phyloP scores from a whole-genome alignment of 2,329 filamentous ascomycete genomes.

The Gnomoniopsis smithogilvyi region DNA sequence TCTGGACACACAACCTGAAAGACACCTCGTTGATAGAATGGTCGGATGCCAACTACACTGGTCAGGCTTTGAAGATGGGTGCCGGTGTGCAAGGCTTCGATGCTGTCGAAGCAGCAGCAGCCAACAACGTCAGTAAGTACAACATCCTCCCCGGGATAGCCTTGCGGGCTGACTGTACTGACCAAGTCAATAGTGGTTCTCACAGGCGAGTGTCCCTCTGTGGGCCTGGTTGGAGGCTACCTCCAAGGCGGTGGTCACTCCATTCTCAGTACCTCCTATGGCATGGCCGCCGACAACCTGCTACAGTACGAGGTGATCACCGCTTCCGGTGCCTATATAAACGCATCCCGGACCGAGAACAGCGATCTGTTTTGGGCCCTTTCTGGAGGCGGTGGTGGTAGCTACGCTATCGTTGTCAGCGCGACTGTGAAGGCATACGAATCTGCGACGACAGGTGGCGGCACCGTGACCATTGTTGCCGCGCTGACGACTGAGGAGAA shows the following conservation, averaged over 20 bases:
- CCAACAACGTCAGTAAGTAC: slow-evolving; percentile 32
- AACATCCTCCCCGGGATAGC: not conserved
- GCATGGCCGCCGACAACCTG: slow-evolving; percentile 47
- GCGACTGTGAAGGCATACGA: slow-evolving; percentile 24
- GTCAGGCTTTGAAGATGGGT: slow-evolving; percentile 51
- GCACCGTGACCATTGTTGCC: slow-evolving; percentile 19
- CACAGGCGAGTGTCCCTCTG: slow-evolving; percentile 30
- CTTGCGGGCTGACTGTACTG: not conserved
- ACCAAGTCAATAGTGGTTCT: slow-evolving; percentile 20
- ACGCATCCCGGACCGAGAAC: slow-evolving; percentile 37
- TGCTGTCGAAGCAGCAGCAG: slow-evolving; percentile 44
- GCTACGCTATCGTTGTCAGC: slow-evolving; percentile 31
- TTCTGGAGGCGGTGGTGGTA: slow-evolving; percentile 38
- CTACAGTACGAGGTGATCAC: slow-evolving; percentile 46
- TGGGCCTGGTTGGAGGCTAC: slow-evolving; percentile 47
- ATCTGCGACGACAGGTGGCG: slow-evolving; percentile 19
- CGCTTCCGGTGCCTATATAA: slow-evolving; percentile 38
- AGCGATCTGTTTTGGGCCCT: slow-evolving; percentile 49
- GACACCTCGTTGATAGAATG: slow-evolving; percentile 22
- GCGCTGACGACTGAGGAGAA: slow-evolving; percentile 21
- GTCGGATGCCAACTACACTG: slow-evolving; percentile 31
- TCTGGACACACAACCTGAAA: slow-evolving; percentile 45
- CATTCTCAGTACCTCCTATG: slow-evolving; percentile 45
- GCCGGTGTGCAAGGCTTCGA: slow-evolving; percentile 53
- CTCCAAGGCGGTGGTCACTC: slow-evolving; percentile 52